A percentile compares a stretch with the other conserved stretches of the same genome.
Conservation (phyloP, 179 eudicot genomes). For the Carnegiea gigantea region DNA sequence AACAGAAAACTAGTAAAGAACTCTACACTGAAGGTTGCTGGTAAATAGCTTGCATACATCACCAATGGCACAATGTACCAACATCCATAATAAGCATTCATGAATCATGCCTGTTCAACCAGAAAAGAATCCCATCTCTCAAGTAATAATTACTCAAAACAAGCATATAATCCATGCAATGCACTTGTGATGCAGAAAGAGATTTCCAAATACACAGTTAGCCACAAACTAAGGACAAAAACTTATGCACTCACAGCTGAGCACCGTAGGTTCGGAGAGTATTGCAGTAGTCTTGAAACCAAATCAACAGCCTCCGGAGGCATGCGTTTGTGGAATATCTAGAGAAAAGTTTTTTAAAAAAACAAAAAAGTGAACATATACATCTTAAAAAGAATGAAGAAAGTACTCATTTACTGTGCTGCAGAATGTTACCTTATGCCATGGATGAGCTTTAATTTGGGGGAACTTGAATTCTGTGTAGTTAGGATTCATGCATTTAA, state of each 20-base stretch:
- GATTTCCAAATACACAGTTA: not conserved
- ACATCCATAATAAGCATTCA: not conserved
- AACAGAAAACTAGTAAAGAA: not conserved
- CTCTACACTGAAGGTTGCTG: not conserved
- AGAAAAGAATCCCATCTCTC: not conserved
- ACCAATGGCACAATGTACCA: not conserved
- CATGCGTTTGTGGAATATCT: conserved; percentile 62
- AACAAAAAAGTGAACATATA: not conserved
- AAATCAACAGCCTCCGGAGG: conserved; percentile 71
- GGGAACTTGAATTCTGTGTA: conserved; percentile 72
- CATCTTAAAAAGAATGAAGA: not conserved
- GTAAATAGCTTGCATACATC: not conserved
- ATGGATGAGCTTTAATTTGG: conserved; percentile 65
- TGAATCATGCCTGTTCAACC: not conserved
- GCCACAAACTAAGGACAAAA: not conserved
- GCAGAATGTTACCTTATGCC: conserved; percentile 52
- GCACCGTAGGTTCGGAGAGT: conserved; percentile 61
- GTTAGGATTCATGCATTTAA: conserved; percentile 71
- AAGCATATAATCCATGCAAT: not conserved
- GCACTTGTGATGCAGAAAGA: not conserved
- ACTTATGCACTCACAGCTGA: conserved; percentile 45
- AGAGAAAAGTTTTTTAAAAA: conserved; percentile 13
- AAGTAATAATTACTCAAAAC: not conserved
- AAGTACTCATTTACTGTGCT: not conserved
- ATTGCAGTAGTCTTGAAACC: conserved; percentile 59